These are phyloP conservation scores for Ceratobasidium sp. DNA, from an alignment of 1,284 basidiomycete genomes.

Conservation along the genomic window DNA sequence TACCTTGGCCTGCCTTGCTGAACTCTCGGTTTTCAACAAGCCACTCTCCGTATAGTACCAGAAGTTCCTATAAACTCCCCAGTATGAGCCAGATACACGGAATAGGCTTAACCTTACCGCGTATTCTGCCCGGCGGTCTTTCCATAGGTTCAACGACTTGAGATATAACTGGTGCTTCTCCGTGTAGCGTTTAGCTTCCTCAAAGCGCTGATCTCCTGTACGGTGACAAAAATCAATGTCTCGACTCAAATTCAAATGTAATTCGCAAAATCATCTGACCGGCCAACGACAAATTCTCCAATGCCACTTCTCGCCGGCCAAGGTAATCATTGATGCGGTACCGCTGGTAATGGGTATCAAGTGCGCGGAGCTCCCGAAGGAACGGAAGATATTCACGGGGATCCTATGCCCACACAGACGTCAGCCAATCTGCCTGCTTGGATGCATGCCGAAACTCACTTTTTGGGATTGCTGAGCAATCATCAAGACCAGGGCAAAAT, in stretches of 20 bases:
- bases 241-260: slow-evolving; percentile 11
- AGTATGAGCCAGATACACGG: neutral
- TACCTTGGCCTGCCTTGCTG: slow-evolving; percentile 70
- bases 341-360: slow-evolving; percentile 83
- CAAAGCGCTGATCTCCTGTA: slow-evolving; percentile 62
- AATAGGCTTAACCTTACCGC: slow-evolving; percentile 57
- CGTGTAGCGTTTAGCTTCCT: slow-evolving; percentile 81
- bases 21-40: slow-evolving; percentile 86
- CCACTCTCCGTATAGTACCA: slow-evolving; percentile 87
- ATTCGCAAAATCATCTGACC: slow-evolving; percentile 55
- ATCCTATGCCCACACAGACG: no score
- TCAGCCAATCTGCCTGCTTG: no score
- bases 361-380: slow-evolving; percentile 83
- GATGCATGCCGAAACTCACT: slow-evolving; percentile 56
- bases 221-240: neutral
- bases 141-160: slow-evolving; percentile 77
- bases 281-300: slow-evolving; percentile 76
- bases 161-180: slow-evolving; percentile 81
- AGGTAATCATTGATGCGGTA: slow-evolving; percentile 96
- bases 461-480: slow-evolving; percentile 97
- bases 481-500: slow-evolving; percentile 94
- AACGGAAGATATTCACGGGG: slow-evolving; percentile 98
- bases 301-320: slow-evolving; percentile 70
- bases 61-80: slow-evolving; percentile 56
- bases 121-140: slow-evolving; percentile 63